phyloP scores from a whole-genome alignment of 169 alveolate species.

The Plasmodium cynomolgi region DNA sequence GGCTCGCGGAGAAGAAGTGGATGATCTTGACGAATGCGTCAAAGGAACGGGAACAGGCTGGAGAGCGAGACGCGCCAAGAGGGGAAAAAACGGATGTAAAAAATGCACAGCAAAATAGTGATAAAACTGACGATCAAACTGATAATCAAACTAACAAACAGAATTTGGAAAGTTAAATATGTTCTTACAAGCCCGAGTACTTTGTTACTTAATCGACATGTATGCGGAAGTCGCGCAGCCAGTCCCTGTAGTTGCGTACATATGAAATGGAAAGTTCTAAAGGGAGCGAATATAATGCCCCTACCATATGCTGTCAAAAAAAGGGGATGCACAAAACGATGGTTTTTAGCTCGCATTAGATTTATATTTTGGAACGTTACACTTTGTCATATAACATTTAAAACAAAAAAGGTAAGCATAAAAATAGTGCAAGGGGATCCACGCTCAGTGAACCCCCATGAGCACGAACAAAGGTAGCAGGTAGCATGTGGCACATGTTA shows the following conservation, averaged over 20 bases:
- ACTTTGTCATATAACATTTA: neutral
- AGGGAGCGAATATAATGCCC: neutral
- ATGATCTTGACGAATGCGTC: neutral
- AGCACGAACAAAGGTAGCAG: neutral
- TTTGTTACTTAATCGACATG: neutral
- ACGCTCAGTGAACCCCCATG: neutral
- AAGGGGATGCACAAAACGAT: neutral
- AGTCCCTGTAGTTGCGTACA: neutral
- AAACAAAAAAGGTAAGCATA: neutral
- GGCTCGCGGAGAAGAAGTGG: conserved; percentile 7
- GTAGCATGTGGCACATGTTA: neutral
- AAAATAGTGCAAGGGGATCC: neutral
- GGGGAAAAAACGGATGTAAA: neutral
- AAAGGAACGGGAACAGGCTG: neutral
- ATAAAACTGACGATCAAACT: neutral
- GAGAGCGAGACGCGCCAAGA: neutral
- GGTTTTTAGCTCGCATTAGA: neutral
- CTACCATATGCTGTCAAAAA: neutral
- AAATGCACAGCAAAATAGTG: neutral
- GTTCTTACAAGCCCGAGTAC: neutral
- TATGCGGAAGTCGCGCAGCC: neutral
- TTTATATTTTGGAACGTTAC: neutral
- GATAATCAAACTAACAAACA: neutral
- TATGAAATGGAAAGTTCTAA: neutral
- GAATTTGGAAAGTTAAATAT: neutral